Evolutionary conservation across 164 flowering plant species (phyloP).

Genomic region (Macadamia integrifolia): DNA sequence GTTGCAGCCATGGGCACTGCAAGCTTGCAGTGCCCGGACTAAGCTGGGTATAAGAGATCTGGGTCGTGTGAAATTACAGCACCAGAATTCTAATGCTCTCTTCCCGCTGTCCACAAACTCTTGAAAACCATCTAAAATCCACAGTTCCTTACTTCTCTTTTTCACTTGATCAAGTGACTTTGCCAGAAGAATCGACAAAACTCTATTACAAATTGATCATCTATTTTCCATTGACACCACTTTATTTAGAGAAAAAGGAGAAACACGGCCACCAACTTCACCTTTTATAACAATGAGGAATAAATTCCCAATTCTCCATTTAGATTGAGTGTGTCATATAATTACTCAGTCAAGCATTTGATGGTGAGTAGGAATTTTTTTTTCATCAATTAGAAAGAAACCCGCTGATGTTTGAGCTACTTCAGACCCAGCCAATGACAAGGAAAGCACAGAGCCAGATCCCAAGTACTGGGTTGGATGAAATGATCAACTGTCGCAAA

Average conservation of each 20-base stretch:
- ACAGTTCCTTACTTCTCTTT: neutral
- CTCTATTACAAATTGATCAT: constrained; percentile 22
- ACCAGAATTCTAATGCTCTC: constrained; percentile 6
- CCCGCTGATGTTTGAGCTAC: too few species aligned
- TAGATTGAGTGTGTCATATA: too few species aligned
- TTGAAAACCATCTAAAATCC: neutral
- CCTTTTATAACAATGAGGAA: too few species aligned
- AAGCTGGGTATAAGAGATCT: constrained; percentile 4
- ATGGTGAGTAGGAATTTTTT: too few species aligned
- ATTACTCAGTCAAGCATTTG: too few species aligned
- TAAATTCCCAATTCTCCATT: too few species aligned
- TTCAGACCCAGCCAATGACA: too few species aligned
- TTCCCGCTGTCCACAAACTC: constrained; percentile 8
- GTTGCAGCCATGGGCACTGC: constrained; percentile 99
- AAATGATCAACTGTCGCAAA: too few species aligned
- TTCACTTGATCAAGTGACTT: neutral
- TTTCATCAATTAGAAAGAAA: too few species aligned
- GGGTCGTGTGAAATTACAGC: constrained; percentile 11
- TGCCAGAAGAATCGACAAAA: constrained; percentile 19
- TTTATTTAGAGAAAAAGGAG: constrained; percentile 17
- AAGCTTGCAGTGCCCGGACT: constrained; percentile 59
- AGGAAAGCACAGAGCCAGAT: too few species aligned
- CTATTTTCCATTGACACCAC: constrained; percentile 35
- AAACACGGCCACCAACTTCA: too few species aligned
- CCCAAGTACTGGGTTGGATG: too few species aligned